Percentiles rank a stretch among this genome's conserved stretches.
These are phyloP conservation scores for Leucosporidium yakuticum DNA, from an alignment of 768 basidiomycete species.

Conservation along the genomic window DNA sequence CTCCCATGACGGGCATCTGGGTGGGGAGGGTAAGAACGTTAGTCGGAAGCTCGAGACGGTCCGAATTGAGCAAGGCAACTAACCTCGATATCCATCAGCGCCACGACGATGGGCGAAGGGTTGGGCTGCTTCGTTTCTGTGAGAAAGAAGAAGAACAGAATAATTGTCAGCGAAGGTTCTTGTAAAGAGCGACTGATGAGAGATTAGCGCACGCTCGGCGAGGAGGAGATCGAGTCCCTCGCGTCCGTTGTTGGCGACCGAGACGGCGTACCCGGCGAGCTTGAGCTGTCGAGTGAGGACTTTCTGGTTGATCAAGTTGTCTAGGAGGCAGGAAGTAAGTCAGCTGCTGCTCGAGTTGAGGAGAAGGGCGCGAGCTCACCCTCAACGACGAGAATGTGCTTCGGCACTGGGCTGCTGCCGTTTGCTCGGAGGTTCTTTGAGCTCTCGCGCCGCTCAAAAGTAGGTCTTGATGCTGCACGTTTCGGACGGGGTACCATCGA, in stretches of 20 bases:
- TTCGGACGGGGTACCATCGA: no score
- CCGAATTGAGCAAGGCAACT: no score
- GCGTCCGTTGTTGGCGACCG: conserved; percentile 27
- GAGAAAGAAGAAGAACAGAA: no score
- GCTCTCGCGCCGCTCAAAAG: no score
- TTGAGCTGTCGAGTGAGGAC: conserved; percentile 33
- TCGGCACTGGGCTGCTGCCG: conserved; percentile 3
- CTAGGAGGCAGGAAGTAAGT: neutral
- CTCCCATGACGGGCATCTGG: conserved; percentile 29
- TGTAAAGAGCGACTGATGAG: no score
- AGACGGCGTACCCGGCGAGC: conserved; percentile 18
- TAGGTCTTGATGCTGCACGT: no score
- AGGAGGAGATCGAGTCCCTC: conserved; percentile 26
- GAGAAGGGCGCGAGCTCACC: neutral
- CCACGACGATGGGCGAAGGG: neutral
- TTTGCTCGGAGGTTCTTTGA: neutral
- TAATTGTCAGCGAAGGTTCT: neutral
- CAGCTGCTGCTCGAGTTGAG: neutral
- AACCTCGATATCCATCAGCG: conserved; percentile 30
- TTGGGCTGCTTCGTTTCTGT: neutral
- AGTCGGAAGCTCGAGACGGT: no score
- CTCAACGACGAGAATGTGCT: conserved; percentile 21
- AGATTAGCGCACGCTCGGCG: no score
- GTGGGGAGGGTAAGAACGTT: no score
- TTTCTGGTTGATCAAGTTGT: conserved; percentile 34